Evolutionary conservation across 2,329 filamentous ascomycete species (phyloP), one percentile per base, ranked within the genome.

Genomic region (Elsinoe australis): DNA sequence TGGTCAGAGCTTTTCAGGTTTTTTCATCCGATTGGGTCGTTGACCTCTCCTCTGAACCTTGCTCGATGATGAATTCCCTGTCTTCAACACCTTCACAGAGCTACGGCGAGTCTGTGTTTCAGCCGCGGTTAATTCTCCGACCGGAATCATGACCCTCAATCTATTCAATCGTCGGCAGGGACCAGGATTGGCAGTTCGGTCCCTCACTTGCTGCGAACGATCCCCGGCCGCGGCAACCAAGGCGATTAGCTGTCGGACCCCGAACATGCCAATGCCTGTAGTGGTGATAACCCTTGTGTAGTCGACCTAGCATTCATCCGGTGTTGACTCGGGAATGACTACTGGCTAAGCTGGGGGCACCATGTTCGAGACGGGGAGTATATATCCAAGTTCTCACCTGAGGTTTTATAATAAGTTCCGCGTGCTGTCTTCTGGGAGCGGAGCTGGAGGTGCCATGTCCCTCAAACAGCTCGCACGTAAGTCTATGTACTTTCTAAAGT

Each of bases 41-140:
- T n/a, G n/a, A n/a, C n/a, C n/a, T n/a, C n/a, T 24, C 18, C 14
- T 9, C 36, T 14, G 36, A 21, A 10, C 24, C 28, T 24, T 44
- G 39, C 31, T 26, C 21, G 21, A 21, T 21, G 39, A 15, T 29
- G 7, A 32, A 24, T 44, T 44, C 9, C n/a, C 5, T 29, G 26
- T 7, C 12, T 29, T 12, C 26, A 29, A 31, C n/a, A 18, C 39
- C 15, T 19, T 18, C 26, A 32, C 14, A 44, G 26, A 32, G 12
- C 39, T 44, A 31, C 39, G 39, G 39, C 22, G 26, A 44, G 39
- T 44, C 39, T 44, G 39, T 26, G 39, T 44, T 44, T 44, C 39
- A 44, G 39, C 39, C 39, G 39, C 39, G 39, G 24, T 28, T 44
- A 44, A 44, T 44, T 44, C 39, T 44, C 39, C 39, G 39, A 44